phyloP scores from a whole-genome alignment of 164 flowering plant species.

The Cinnamomum micranthum region DNA sequence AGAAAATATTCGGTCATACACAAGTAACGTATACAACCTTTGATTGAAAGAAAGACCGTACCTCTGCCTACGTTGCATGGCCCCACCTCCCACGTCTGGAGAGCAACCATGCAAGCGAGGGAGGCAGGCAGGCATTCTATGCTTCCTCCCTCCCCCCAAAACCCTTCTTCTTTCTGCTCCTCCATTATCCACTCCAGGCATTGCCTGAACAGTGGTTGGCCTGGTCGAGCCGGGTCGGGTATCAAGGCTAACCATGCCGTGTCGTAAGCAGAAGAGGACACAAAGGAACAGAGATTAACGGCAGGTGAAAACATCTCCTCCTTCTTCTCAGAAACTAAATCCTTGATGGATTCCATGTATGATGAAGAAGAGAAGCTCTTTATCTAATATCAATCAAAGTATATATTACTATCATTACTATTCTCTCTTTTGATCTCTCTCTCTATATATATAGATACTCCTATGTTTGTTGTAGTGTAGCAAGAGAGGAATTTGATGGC shows the following conservation, averaged over 20 bases:
- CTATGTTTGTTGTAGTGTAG: no score
- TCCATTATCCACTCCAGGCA: constrained; percentile 42
- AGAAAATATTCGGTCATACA: no score
- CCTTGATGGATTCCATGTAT: constrained; percentile 13
- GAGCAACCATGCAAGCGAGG: constrained; percentile 43
- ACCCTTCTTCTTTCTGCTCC: constrained; percentile 36
- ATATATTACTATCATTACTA: no score
- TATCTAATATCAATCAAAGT: no score
- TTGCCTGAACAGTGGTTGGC: constrained; percentile 28
- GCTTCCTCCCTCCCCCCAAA: constrained; percentile 36
- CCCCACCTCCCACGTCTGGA: constrained; percentile 36
- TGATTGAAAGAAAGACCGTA: constrained; percentile 6
- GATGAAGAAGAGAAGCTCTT: not conserved
- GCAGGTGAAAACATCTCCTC: constrained; percentile 17
- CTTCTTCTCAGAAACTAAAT: constrained; percentile 16
- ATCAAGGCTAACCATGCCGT: constrained; percentile 59
- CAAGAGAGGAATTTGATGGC: no score
- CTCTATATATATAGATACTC: no score
- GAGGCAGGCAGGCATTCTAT: constrained; percentile 35
- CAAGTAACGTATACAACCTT: no score
- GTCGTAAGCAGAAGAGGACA: constrained; percentile 46
- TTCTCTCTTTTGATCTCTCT: no score
- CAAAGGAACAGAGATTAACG: constrained; percentile 13
- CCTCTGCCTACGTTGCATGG: constrained; percentile 20
- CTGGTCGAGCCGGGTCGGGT: constrained; percentile 16